Conservation (phyloP, 2,329 filamentous ascomycete species). For the Phialophora verrucosa region DNA sequence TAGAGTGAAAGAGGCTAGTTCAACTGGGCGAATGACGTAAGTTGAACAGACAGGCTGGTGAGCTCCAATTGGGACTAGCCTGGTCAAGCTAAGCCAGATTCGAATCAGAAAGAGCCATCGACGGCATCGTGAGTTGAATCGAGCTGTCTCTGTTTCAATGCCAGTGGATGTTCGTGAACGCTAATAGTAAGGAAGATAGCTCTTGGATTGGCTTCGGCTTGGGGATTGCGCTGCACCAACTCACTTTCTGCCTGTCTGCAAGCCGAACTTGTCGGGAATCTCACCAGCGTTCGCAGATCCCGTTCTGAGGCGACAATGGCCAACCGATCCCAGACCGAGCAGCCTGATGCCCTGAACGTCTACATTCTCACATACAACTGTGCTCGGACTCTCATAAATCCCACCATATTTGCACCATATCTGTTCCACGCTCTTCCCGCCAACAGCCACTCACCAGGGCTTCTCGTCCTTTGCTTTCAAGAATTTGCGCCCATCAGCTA, state of each 20-base stretch:
- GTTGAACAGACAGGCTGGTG: not conserved
- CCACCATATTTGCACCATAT: constrained; percentile 72
- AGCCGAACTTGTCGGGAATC: not conserved
- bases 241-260: not conserved
- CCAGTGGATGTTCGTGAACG: not conserved
- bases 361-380: constrained; percentile 92
- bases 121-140: not conserved
- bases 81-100: not conserved
- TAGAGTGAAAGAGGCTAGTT: not conserved
- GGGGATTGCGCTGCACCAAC: not conserved
- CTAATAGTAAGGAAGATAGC: too few species aligned
- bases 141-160: not conserved
- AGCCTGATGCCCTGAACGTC: constrained; percentile 22
- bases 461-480: constrained; percentile 75
- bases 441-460: constrained; percentile 63
- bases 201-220: not conserved
- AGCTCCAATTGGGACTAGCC: not conserved
- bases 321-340: not conserved
- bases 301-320: constrained; percentile 3
- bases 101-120: not conserved
- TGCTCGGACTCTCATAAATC: constrained; percentile 72
- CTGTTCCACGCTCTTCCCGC: constrained; percentile 65
- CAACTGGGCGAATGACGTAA: not conserved
- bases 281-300: not conserved
- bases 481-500: constrained; percentile 85